Percentiles rank a stretch among this genome's conserved stretches.
Conservation (phyloP, 192 early-diverging fungal genomes). For the Spizellomyces sp. region DNA sequence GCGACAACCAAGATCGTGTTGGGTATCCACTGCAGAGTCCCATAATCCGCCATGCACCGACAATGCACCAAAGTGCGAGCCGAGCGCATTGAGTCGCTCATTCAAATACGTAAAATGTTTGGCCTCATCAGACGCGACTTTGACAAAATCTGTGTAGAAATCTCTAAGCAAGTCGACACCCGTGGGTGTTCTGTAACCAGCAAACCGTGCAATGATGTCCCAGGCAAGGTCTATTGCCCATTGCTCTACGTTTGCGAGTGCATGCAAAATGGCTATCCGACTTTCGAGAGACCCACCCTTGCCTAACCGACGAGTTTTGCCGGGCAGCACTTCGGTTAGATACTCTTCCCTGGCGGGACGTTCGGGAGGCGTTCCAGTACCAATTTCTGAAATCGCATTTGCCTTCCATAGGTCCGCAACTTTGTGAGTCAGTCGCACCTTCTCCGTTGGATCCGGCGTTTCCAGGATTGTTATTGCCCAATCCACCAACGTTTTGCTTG, state of each 20-base stretch:
- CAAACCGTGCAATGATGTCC: constrained; percentile 66
- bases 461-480: constrained; percentile 56
- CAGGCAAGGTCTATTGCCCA: constrained; percentile 72
- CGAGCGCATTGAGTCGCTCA: constrained; percentile 50
- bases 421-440: constrained; percentile 44
- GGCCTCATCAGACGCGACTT: constrained; percentile 67
- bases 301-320: constrained; percentile 45
- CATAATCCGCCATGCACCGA: constrained; percentile 64
- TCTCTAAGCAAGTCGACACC: constrained; percentile 18
- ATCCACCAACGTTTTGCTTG: constrained; percentile 36
- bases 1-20: constrained; percentile 46
- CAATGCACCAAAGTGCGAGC: constrained; percentile 55
- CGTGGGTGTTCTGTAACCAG: constrained; percentile 18
- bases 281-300: constrained; percentile 52
- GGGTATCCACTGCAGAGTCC: constrained; percentile 68
- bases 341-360: constrained; percentile 49
- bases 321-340: constrained; percentile 47
- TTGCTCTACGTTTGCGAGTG: constrained; percentile 67
- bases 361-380: constrained; percentile 49
- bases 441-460: constrained; percentile 55
- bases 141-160: constrained; percentile 48
- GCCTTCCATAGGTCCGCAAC: constrained; percentile 28
- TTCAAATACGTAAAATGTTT: constrained; percentile 61
- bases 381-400: constrained; percentile 28
- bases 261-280: constrained; percentile 63